phyloP scores from a whole-genome alignment of 1,139 yeast species.

The Zygoascus hellenicus region DNA sequence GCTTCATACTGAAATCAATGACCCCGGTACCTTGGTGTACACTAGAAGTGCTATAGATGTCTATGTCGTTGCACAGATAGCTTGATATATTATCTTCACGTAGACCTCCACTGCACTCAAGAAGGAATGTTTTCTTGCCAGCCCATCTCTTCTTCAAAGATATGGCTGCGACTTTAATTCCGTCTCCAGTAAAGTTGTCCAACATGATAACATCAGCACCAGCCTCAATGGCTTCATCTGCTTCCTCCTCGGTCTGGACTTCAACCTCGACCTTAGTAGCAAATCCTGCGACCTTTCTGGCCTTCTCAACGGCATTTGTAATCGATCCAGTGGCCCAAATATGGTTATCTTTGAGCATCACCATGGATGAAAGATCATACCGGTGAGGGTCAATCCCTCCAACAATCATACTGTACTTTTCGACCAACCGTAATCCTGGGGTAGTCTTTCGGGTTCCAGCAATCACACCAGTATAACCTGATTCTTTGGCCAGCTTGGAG shows the following conservation, averaged over 20 bases:
- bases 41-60: constrained; percentile 86
- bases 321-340: constrained; percentile 90
- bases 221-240: constrained; percentile 84
- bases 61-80: constrained; percentile 73
- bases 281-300: constrained; percentile 81
- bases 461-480: constrained; percentile 77
- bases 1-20: constrained; percentile 79
- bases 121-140: constrained; percentile 49
- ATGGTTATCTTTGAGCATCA: constrained; percentile 94
- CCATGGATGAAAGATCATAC: constrained; percentile 88
- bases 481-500: constrained; percentile 53
- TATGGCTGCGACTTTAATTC: constrained; percentile 59
- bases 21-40: constrained; percentile 85
- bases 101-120: constrained; percentile 92
- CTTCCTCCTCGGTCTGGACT: constrained; percentile 76
- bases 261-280: constrained; percentile 90
- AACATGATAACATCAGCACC: constrained; percentile 97
- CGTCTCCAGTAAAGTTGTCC: constrained; percentile 75
- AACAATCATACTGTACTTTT: constrained; percentile 89
- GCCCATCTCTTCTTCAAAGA: constrained; percentile 54
- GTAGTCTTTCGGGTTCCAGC: constrained; percentile 99
- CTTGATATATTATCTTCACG: constrained; percentile 59
- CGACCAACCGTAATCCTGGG: constrained; percentile 82
- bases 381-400: constrained; percentile 95
- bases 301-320: constrained; percentile 71